A percentile compares a stretch with the other conserved stretches of the same genome.
These are phyloP conservation scores for Aspergillus ibericus DNA, from an alignment of 2,329 filamentous ascomycete genomes.

Conservation along the genomic window DNA sequence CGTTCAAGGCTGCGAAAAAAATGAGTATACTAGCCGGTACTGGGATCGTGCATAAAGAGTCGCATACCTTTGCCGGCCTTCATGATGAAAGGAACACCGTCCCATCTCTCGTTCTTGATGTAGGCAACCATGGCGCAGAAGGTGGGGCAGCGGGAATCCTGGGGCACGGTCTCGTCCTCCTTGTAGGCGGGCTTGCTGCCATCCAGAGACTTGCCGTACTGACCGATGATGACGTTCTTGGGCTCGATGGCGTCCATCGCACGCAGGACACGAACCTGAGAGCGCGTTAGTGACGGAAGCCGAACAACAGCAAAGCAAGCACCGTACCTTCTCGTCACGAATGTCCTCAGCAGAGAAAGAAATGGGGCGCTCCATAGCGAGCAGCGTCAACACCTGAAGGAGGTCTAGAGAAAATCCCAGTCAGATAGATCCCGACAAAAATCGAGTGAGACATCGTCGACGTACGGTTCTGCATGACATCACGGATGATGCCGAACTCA, in stretches of 20 bases:
- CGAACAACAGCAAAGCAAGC: background rate
- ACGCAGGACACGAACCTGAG: slow-evolving; percentile 78
- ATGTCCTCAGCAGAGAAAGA: slow-evolving; percentile 98
- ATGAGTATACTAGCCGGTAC: slow-evolving; percentile 17
- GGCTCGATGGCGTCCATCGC: slow-evolving; percentile 93
- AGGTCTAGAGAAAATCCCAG: slow-evolving; percentile 59
- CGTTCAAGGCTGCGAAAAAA: slow-evolving; percentile 71
- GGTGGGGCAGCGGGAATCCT: slow-evolving; percentile 94
- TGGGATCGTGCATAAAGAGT: background rate
- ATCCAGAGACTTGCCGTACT: slow-evolving; percentile 95
- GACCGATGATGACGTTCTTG: slow-evolving; percentile 99
- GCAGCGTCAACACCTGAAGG: slow-evolving; percentile 89
- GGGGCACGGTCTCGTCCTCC: slow-evolving; percentile 96
- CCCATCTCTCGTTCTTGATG: slow-evolving; percentile 99
- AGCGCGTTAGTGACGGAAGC: slow-evolving; percentile 3
- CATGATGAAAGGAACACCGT: slow-evolving; percentile 97
- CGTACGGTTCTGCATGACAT: slow-evolving; percentile 97
- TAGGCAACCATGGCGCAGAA: slow-evolving; percentile 97
- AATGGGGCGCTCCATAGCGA: slow-evolving; percentile 97
- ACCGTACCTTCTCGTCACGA: slow-evolving; percentile 79
- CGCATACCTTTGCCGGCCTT: slow-evolving; percentile 82
- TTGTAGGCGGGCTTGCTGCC: slow-evolving; percentile 97
- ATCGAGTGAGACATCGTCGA: slow-evolving; percentile 11
- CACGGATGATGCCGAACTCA: slow-evolving; percentile 98
- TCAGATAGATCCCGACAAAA: background rate